Evolutionary conservation across 306 rosid genomes (phyloP).

Genomic region (Dalbergia oliveri): DNA sequence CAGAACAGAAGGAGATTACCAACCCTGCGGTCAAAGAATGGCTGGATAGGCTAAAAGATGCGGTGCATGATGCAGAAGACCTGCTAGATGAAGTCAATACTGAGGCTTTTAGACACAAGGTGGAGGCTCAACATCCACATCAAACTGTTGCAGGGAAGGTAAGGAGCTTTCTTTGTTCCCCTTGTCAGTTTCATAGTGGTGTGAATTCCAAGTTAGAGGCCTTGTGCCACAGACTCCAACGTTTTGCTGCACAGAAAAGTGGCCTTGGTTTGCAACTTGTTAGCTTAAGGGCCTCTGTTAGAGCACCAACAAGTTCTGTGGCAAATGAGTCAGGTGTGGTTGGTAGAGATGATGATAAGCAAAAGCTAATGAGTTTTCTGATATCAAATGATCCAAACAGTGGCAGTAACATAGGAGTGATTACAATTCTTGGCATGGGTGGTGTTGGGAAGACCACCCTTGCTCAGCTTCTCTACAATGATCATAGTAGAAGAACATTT

Average conservation of each 20-base stretch:
- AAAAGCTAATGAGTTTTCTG: conserved; percentile 26
- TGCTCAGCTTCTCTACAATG: conserved; percentile 40
- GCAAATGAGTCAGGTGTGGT: conserved; percentile 48
- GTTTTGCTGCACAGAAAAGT: conserved; percentile 46
- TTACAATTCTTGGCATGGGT: conserved; percentile 36
- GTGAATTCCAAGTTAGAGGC: conserved; percentile 43
- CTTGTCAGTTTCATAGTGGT: conserved; percentile 34
- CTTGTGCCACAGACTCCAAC: conserved; percentile 41
- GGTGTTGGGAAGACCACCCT: conserved; percentile 55
- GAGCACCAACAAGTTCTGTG: conserved; percentile 53
- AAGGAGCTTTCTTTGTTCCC: conserved; percentile 43
- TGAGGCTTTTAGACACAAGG: neutral
- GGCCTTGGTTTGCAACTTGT: conserved; percentile 40
- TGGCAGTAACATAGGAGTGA: neutral
- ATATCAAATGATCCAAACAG: conserved; percentile 10
- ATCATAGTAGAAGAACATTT: conserved; percentile 23
- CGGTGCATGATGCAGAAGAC: conserved; percentile 36
- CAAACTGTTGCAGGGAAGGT: conserved; percentile 37
- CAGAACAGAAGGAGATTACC: conserved; percentile 16
- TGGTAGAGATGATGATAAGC: conserved; percentile 50
- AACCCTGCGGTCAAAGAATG: conserved; percentile 13
- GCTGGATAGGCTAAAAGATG: conserved; percentile 24
- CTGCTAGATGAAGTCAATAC: conserved; percentile 10
- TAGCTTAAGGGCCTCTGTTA: neutral
- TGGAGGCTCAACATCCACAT: neutral